Base-by-base conservation (phyloP, 2,329 filamentous ascomycete genomes). In the Acephala macrosclerotiorum region DNA sequence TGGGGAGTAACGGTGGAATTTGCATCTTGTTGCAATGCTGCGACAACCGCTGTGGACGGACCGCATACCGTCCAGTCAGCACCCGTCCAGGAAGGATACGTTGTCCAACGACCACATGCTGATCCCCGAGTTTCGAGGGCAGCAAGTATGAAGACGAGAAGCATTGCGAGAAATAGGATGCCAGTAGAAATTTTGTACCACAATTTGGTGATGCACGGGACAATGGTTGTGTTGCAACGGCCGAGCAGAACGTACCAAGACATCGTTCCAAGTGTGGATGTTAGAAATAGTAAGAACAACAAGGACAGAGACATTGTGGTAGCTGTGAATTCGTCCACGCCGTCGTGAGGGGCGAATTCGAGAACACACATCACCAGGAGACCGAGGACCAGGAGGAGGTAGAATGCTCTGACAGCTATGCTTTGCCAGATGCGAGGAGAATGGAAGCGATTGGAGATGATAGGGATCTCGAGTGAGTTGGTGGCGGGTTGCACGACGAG, bases 181-280 rank as follows among this genome's bases (percentile, higher is more conserved):
- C 29, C 53, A 16, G 53, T 56, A n/a, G 35, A 56, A 16, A 56
- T 56, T 29, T 56, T 56, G 35, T 35, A 56, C 53, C 53, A 56
- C 4, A 18, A 4, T 2, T 7, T 20, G 7, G 16, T 14, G 7
- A 56, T 38, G 20, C 53, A 56, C 5, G 53, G 53, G 11, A 56
- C n/a, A 18, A 56, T 26, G 12, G 53, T 56, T 6, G 29, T 56
- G 16, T 38, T 56, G 7, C 29, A 35, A 7, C 22, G 26, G 20
- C 53, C 53, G 35, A 38, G 26, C 12, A 35, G 35, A 22, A 56
- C 11, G 20, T 56, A 38, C 4, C 2, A 1, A 36, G 14, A 4
- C 5, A 56, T 18, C 5, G 35, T 56, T 4, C 29, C 53, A 1
- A 36, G 6, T 2, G 47, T 36, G 26, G 36, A 5, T 18, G 14